Conservation (phyloP, 2,329 filamentous ascomycete genomes). For the Sporothrix mexicana region DNA sequence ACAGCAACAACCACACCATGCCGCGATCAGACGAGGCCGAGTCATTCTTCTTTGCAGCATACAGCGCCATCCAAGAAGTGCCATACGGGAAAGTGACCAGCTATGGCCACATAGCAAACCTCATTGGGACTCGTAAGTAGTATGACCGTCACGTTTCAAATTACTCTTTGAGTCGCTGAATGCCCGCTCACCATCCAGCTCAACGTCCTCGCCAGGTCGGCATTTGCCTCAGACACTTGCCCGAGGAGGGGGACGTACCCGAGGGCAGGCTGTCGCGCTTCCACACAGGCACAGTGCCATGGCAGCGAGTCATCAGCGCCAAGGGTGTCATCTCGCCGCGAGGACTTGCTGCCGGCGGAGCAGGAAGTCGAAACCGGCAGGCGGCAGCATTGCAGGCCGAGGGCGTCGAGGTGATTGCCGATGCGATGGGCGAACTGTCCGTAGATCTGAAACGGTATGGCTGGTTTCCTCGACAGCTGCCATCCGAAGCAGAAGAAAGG, state of each 20-base stretch:
- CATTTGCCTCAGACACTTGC: conserved; percentile 85
- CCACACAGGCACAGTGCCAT: conserved; percentile 81
- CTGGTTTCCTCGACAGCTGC: conserved; percentile 61
- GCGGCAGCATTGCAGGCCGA: conserved; percentile 57
- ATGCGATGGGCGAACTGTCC: conserved; percentile 57
- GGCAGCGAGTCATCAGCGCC: conserved; percentile 91
- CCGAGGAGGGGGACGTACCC: conserved; percentile 44
- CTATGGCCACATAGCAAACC: conserved; percentile 79
- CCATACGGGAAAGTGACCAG: conserved; percentile 82
- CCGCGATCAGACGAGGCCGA: conserved; percentile 74
- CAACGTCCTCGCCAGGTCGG: conserved; percentile 84
- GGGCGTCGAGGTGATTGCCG: conserved; percentile 57
- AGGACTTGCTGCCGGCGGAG: conserved; percentile 27
- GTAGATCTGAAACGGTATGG: conserved; percentile 60
- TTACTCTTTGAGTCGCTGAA: not conserved
- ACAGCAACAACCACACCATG: conserved; percentile 52
- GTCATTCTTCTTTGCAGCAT: conserved; percentile 78
- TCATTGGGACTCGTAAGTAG: conserved; percentile 73
- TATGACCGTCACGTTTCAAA: not conserved
- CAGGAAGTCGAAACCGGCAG: conserved; percentile 49
- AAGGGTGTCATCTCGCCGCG: conserved; percentile 86
- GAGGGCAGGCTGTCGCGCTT: conserved; percentile 59
- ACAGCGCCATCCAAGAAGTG: conserved; percentile 83
- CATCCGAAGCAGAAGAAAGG: conserved; percentile 49
- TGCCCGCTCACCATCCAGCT: conserved; percentile 52